phyloP scores from a whole-genome alignment of 148 eudicot species.

The Cornus suecica region DNA sequence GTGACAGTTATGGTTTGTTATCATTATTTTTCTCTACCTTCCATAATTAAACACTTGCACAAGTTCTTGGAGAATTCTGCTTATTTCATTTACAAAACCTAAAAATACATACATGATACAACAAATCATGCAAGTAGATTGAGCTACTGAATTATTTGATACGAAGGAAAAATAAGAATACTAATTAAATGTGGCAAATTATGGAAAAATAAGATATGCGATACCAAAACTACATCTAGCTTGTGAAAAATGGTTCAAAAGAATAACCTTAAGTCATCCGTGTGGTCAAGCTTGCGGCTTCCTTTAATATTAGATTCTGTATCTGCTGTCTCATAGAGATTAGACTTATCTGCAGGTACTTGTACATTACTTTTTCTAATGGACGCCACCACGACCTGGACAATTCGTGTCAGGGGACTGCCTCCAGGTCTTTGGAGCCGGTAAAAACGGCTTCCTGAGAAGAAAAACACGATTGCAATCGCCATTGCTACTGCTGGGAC shows the following conservation, averaged over 20 bases:
- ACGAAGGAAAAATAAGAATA: neutral
- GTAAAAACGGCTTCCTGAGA: constrained; percentile 41
- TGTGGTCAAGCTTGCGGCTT: constrained; percentile 56
- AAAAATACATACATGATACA: neutral
- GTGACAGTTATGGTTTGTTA: too few species aligned
- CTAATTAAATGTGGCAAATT: neutral
- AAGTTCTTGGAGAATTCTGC: too few species aligned
- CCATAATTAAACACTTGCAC: too few species aligned
- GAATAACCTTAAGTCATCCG: constrained; percentile 36
- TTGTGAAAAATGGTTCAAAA: neutral
- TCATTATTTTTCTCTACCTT: too few species aligned
- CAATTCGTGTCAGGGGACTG: constrained; percentile 50
- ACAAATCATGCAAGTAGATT: neutral
- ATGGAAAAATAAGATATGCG: too few species aligned
- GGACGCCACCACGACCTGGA: constrained; percentile 52
- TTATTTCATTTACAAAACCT: too few species aligned
- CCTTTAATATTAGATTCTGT: constrained; percentile 32
- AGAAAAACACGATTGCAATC: constrained; percentile 42
- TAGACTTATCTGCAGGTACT: constrained; percentile 35
- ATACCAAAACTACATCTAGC: neutral
- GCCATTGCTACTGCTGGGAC: constrained; percentile 61
- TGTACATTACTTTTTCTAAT: constrained; percentile 30
- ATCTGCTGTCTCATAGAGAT: constrained; percentile 43
- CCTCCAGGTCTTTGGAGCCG: constrained; percentile 55
- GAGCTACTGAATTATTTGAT: neutral